A percentile compares a stretch with the other conserved stretches of the same genome.
Conservation (phyloP, 306 rosid genomes). For the Vigna nakashimae region DNA sequence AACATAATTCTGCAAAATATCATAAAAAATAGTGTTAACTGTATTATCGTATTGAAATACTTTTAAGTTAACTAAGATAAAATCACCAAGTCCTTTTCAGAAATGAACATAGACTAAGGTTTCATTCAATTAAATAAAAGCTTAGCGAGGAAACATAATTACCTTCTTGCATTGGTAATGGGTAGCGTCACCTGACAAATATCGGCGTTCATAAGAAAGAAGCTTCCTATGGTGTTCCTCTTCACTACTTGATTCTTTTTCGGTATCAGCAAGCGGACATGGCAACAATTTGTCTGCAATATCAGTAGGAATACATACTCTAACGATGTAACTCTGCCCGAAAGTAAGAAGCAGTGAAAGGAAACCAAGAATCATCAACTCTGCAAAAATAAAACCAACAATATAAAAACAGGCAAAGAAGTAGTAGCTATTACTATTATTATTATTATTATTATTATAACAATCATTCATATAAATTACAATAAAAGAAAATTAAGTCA, state of each 20-base stretch:
- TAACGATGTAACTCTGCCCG: slow-evolving; percentile 76
- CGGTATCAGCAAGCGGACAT: slow-evolving; percentile 45
- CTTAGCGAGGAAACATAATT: slow-evolving; percentile 25
- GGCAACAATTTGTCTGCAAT: slow-evolving; percentile 77
- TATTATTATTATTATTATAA: background rate
- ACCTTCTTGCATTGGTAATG: slow-evolving; percentile 67
- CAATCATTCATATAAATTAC: background rate
- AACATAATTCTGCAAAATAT: background rate
- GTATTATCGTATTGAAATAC: background rate
- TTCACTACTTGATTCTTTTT: slow-evolving; percentile 28
- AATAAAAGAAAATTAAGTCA: background rate
- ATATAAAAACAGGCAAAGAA: background rate
- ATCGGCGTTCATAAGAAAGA: slow-evolving; percentile 68
- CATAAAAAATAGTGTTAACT: background rate
- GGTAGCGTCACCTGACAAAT: slow-evolving; percentile 55
- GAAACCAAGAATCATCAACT: slow-evolving; percentile 96
- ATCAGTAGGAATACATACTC: slow-evolving; percentile 69
- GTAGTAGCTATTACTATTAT: background rate
- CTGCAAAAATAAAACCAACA: slow-evolving; percentile 57
- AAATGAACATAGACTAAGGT: background rate
- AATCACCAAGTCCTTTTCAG: slow-evolving; percentile 2
- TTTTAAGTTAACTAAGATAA: slow-evolving; percentile 1
- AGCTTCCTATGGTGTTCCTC: slow-evolving; percentile 65
- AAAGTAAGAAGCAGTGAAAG: slow-evolving; percentile 88
- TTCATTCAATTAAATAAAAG: background rate